Evolutionary conservation across 2,329 filamentous ascomycete species (phyloP), one percentile per base, ranked within the genome.

Genomic region (Fusarium siculi): DNA sequence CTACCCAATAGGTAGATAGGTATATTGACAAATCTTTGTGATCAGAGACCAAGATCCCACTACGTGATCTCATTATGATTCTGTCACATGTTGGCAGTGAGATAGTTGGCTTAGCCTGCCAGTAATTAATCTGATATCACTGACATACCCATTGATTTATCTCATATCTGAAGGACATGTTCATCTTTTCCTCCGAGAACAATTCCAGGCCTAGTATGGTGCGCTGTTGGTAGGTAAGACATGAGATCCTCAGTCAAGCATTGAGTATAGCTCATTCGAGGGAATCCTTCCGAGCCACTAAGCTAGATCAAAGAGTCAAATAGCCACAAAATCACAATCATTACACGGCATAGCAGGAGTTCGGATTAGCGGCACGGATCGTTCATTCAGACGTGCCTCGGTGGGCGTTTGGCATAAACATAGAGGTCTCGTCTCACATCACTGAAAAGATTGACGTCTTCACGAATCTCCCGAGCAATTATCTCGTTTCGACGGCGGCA

Each of bases 401-500:
- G 43, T 58, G 47, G 57, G 36, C 42, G 50, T 47, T 63, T 69
- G 60, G 65, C 39, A 73, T 65, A 46, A 37, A 61, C 66, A 60
- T 70, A 37, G 52, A 62, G 58, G 66, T 60, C 62, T 72, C 68
- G 59, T 64, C 74, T 76, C 74, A 76, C 70, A 73, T 70, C 71
- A 74, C 71, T 74, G 57, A 58, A 75, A 66, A 68, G 64, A 68
- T 74, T 66, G 66, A 69, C 72, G 73, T 74, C 63, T 78, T 74
- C 77, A 79, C 74, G 74, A 74, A 74, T 77, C 74, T 74, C 72
- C 70, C 71, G 72, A 79, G 76, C 72, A 79, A 79, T 76, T 77
- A 74, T 79, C 75, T 80, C 76, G 79, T 79, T 70, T 74, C 80
- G 77, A 79, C 75, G 79, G 80, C 79, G 79, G 80, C 78, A 82